Base-by-base conservation (phyloP, 2,329 filamentous ascomycete species). In the Fusarium duplospermum region DNA sequence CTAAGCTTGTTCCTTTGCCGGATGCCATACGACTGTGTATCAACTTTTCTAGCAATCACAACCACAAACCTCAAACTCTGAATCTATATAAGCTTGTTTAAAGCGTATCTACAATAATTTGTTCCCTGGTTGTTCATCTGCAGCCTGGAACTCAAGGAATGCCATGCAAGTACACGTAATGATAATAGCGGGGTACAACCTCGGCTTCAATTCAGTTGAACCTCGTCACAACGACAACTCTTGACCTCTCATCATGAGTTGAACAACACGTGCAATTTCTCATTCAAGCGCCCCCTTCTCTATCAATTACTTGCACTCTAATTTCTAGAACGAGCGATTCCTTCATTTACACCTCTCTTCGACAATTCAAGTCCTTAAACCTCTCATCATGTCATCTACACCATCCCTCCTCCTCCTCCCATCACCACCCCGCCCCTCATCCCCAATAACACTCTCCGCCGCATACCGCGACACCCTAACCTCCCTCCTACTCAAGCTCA, bases 391-490 rank as follows among this genome's bases (percentile, higher is more conserved):
- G 54, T 57, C 54, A 20, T 38, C 56, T 38, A n/a, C 31, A n/a
- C 73, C 76, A 6, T 74, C 76, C 35, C 85, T 92, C 27, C 86
- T 94, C 38, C 85, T 94, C 18, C 85, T 94, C 62, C 89, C 93
- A 20, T 86, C 88, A 50, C 90, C 92, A 58, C 91, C 92, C 31
- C 84, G 86, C 33, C 89, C 90, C 10, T 83, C 87, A 58, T 86
- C 84, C 16, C 84, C 86, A 54, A 79, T 83, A 13, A 80, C 87
- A 1, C 84, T 94, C 70, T 86, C 85, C 69, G 87, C 88, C 33
- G 89, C 90, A 50, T 94, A 93, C 79, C 86, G 87, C 36, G 85
- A 87, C n/a, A 83, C 91, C 3, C 81, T 94, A 47, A 86, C 86
- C 61, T 84, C 87, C 11, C 86, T 88, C 52, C 85, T 93, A 69